Base-by-base conservation (phyloP, 2,329 filamentous ascomycete genomes). In the Cladophialophora immunda region DNA sequence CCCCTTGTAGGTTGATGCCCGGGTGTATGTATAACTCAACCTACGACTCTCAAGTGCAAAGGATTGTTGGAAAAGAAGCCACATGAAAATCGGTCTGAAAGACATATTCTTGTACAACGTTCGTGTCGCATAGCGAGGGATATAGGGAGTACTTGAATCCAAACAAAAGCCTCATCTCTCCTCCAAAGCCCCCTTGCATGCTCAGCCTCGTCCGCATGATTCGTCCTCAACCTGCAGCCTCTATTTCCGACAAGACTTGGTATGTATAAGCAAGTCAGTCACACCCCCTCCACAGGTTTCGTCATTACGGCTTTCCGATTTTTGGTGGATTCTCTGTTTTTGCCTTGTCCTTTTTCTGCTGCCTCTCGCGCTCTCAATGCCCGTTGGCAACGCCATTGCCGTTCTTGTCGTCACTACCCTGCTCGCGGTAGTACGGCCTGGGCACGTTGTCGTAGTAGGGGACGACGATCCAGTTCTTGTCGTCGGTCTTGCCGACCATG, bases 391-490 rank as follows among this genome's bases (percentile, higher is more conserved):
- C 38, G 7, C 56, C 63, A 32, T 62, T 32, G 8, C 55, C 62
- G 17, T 62, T 29, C 32, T 45, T 47, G 36, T 29, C 25, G 32
- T 11, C 0, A n/a, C n/a, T n/a, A n/a, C 32, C 34, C 13, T 56
- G 29, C 53, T 47, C 54, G 34, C 19, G 47, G 57, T 69, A 71
- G 41, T 63, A 68, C 29, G 68, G 66, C 57, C 79, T 71, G 0
- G 80, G 81, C 27, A 83, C 73, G 69, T 83, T 83, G 62, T 83
- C 81, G 70, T 83, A 83, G 68, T 83, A 83, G 2, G 81, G 81
- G 61, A 84, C 81, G 29, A 83, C 81, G 66, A 83, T 81, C 36
- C 79, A 76, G 68, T 81, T 74, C 54, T 75, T 75, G 72, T 82
- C 79, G 13, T 78, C 75, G 3, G 79, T 81, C 67, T 75, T 73